Evolutionary conservation across 1,284 basidiomycete species (phyloP).

Genomic region (Vanrija pseudolonga): DNA sequence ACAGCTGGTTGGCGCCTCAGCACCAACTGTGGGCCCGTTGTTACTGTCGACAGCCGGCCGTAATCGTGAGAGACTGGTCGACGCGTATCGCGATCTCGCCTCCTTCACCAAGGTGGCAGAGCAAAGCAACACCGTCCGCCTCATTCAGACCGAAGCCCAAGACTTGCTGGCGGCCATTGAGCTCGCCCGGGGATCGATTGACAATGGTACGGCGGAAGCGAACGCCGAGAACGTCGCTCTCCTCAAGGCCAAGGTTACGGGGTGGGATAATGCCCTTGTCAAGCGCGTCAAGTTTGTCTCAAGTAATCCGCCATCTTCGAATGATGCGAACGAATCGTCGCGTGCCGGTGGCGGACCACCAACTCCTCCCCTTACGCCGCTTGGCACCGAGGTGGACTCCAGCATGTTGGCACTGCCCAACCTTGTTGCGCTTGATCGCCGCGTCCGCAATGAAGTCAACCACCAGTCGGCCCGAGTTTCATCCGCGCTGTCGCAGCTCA

Average conservation of each 20-base stretch:
- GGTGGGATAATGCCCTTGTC: slow-evolving; percentile 10
- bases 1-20: too few relatives aligned
- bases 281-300: slow-evolving; percentile 10
- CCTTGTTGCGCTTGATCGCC: slow-evolving; percentile 59
- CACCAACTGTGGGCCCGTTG: too few relatives aligned
- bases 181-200: slow-evolving; percentile 27
- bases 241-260: not conserved
- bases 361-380: slow-evolving; percentile 16
- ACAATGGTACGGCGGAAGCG: not conserved
- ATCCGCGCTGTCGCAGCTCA: slow-evolving; percentile 53
- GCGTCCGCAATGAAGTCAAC: slow-evolving; percentile 68
- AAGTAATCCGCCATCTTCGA: not conserved
- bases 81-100: slow-evolving; percentile 1
- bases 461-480: slow-evolving; percentile 61
- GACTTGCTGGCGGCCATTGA: slow-evolving; percentile 14
- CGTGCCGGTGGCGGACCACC: slow-evolving; percentile 6
- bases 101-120: slow-evolving; percentile 5
- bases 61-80: too few relatives aligned
- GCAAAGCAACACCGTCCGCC: slow-evolving; percentile 13
- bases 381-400: not conserved
- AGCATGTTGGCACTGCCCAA: slow-evolving; percentile 50
- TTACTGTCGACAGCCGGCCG: too few relatives aligned
- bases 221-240: not conserved
- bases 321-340: not conserved
- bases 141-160: slow-evolving; percentile 15